phyloP scores from a whole-genome alignment of 768 basidiomycete genomes.

The Pilatotrama ljubarskyi region DNA sequence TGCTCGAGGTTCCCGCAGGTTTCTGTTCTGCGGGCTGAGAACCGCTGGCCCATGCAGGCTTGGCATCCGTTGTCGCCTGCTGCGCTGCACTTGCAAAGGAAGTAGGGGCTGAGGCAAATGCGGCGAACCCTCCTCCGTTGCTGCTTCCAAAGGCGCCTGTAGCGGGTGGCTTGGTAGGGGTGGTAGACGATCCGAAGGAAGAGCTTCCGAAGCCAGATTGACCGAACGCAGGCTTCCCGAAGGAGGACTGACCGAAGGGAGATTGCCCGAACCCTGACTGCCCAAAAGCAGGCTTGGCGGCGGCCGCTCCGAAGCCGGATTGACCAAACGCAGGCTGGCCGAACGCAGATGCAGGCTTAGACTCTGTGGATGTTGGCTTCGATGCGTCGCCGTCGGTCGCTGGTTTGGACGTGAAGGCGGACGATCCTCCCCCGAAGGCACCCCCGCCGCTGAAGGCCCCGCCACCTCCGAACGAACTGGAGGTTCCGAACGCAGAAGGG shows the following conservation, averaged over 20 bases:
- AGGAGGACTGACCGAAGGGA: neutral
- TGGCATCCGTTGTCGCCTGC: constrained; percentile 2
- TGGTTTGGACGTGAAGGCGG: constrained; percentile 2
- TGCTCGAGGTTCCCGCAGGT: neutral
- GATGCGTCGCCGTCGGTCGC: neutral
- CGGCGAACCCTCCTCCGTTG: constrained; percentile 12
- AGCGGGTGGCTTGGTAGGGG: neutral
- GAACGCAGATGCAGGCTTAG: constrained; percentile 18
- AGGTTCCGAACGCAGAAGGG: constrained; percentile 13
- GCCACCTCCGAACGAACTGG: constrained; percentile 3
- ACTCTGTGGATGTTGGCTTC: neutral
- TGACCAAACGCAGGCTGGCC: constrained; percentile 21
- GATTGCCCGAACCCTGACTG: constrained; percentile 34
- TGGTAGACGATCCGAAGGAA: constrained; percentile 23
- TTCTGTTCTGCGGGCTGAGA: neutral
- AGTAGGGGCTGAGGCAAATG: constrained; percentile 15
- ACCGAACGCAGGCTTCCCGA: constrained; percentile 11
- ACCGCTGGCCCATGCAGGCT: constrained; percentile 16
- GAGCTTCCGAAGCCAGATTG: constrained; percentile 30
- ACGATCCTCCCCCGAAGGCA: constrained; percentile 4
- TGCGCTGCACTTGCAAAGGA: constrained; percentile 9
- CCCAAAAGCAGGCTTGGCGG: constrained; percentile 31
- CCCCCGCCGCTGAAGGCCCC: neutral
- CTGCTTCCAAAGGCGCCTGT: neutral
- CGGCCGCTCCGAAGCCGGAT: constrained; percentile 21